These are phyloP conservation scores for Cystobasidium onofrii DNA, from an alignment of 768 basidiomycete genomes.

Conservation along the genomic window DNA sequence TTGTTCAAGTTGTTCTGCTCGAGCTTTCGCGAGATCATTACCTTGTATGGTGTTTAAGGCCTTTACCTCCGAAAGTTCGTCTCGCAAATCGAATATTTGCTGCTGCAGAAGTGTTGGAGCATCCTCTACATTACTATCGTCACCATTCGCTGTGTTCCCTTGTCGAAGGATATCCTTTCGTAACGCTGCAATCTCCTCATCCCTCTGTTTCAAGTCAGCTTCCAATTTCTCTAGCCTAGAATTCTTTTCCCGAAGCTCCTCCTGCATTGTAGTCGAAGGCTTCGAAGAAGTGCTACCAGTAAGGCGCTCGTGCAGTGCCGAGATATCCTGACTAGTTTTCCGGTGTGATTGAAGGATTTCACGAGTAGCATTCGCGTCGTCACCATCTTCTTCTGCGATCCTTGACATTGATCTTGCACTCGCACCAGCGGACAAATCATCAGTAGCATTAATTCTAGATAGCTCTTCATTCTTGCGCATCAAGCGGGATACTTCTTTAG, in stretches of 20 bases:
- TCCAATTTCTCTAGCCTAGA: background rate
- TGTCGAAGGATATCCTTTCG: slow-evolving; percentile 32
- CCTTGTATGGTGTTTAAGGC: background rate
- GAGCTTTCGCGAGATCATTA: slow-evolving; percentile 24
- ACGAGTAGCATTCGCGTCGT: background rate
- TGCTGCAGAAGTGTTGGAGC: slow-evolving; percentile 33
- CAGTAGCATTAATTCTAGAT: background rate
- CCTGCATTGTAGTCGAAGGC: background rate
- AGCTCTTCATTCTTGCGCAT: background rate
- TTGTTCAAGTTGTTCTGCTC: slow-evolving; percentile 7
- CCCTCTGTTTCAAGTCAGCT: slow-evolving; percentile 1
- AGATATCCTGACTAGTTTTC: slow-evolving; percentile 18
- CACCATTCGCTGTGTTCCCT: background rate
- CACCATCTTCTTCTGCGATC: slow-evolving; percentile 2
- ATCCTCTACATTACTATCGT: background rate
- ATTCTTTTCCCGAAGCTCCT: slow-evolving; percentile 9
- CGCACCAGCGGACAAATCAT: background rate
- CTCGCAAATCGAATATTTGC: slow-evolving; percentile 39
- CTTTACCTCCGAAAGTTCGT: slow-evolving; percentile 29
- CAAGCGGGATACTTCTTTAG: slow-evolving; percentile 20
- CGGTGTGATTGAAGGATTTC: slow-evolving; percentile 13
- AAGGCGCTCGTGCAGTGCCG: slow-evolving; percentile 4
- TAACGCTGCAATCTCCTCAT: slow-evolving; percentile 34
- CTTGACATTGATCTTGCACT: background rate
- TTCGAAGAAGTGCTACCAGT: background rate